Conservation (phyloP, 2,329 filamentous ascomycete genomes). For the Graphilbum fragrans region DNA sequence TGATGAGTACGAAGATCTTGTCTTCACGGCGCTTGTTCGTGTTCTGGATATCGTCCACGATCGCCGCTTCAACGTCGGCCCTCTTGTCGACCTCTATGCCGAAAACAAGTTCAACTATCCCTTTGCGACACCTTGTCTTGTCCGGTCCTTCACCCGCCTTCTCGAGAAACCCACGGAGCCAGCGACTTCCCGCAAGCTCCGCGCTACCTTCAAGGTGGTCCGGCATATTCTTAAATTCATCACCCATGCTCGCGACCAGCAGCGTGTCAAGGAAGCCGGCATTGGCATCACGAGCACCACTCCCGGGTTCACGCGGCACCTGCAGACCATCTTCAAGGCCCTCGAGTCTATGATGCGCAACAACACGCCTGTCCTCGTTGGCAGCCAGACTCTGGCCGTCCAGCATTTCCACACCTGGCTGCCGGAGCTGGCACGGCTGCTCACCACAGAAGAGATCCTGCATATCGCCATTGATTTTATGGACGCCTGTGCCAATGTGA, state of each 20-base stretch:
- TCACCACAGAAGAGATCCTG: constrained; percentile 74
- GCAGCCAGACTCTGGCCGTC: constrained; percentile 87
- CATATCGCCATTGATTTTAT: constrained; percentile 89
- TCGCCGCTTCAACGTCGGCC: constrained; percentile 80
- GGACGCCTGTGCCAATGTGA: constrained; percentile 76
- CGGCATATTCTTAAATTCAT: constrained; percentile 91
- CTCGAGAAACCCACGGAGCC: constrained; percentile 73
- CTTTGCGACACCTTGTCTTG: constrained; percentile 77
- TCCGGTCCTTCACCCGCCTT: constrained; percentile 75
- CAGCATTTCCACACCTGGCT: constrained; percentile 97
- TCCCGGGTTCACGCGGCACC: constrained; percentile 64
- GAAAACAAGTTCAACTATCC: constrained; percentile 86
- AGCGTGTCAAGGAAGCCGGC: constrained; percentile 76
- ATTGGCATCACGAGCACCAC: constrained; percentile 72
- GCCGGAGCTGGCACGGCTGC: constrained; percentile 70
- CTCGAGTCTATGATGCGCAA: constrained; percentile 86
- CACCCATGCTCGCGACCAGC: constrained; percentile 74
- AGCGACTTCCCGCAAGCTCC: constrained; percentile 70
- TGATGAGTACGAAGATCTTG: constrained; percentile 82
- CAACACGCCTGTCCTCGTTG: constrained; percentile 71
- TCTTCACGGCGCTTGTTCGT: constrained; percentile 81
- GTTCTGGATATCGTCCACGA: constrained; percentile 92
- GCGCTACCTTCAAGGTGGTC: constrained; percentile 90
- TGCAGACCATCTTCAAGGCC: constrained; percentile 80
- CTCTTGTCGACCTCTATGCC: constrained; percentile 84